These are phyloP conservation scores for Fusarium sulawesiense DNA, from an alignment of 2,329 filamentous ascomycete species.

Conservation along the genomic window DNA sequence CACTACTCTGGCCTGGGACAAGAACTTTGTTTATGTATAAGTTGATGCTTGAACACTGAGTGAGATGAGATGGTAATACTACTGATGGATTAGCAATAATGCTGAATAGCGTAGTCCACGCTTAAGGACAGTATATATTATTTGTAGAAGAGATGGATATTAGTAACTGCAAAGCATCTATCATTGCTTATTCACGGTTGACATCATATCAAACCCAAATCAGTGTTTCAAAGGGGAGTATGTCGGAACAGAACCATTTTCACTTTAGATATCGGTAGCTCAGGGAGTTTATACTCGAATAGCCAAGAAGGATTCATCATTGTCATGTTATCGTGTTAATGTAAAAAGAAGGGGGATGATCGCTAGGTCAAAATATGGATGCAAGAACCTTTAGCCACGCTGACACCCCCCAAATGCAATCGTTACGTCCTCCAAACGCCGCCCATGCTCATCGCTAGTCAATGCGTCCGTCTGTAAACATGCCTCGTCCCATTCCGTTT, in stretches of 20 bases:
- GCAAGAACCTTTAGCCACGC: constrained; percentile 27
- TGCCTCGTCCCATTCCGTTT: constrained; percentile 46
- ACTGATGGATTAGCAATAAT: not conserved
- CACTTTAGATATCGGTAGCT: not conserved
- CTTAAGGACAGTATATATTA: not conserved
- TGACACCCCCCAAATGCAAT: constrained; percentile 45
- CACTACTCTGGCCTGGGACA: not conserved
- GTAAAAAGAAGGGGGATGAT: constrained; percentile 28
- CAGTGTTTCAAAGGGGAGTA: not conserved
- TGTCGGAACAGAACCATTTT: not conserved
- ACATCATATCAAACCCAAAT: not conserved
- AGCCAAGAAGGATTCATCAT: constrained; percentile 4
- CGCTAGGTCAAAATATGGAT: constrained; percentile 32
- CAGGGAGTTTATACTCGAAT: not conserved
- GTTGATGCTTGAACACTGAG: not conserved
- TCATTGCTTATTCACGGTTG: not conserved
- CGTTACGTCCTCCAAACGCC: constrained; percentile 53
- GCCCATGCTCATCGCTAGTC: constrained; percentile 52
- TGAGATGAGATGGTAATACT: not conserved
- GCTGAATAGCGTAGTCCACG: not conserved
- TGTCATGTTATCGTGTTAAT: constrained; percentile 31
- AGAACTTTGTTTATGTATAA: not conserved
- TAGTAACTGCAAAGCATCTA: not conserved
- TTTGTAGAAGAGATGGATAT: not conserved
- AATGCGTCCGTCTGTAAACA: constrained; percentile 51